Percentiles rank a stretch among this genome's conserved stretches.
Evolutionary conservation across 371 early-diverging fungal species (phyloP).

Genomic region (Phascolomyces articulosus): DNA sequence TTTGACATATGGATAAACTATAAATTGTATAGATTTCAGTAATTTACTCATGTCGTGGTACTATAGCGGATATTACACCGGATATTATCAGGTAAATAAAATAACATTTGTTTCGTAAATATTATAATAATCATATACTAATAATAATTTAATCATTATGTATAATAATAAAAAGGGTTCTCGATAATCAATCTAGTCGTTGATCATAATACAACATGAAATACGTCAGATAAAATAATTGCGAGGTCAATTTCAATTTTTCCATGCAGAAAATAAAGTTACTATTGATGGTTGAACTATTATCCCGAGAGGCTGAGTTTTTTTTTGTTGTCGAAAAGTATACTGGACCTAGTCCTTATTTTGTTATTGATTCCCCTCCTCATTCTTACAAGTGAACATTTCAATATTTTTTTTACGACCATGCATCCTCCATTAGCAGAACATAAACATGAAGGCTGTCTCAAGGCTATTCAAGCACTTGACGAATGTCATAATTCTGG

Average conservation of each 20-base stretch:
- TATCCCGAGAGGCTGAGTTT: background rate
- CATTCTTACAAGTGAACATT: background rate
- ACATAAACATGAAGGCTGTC: slow-evolving; percentile 49
- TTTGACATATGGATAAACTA: too few species aligned
- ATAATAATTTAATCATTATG: background rate
- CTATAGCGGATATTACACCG: slow-evolving; percentile 76
- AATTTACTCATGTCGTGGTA: slow-evolving; percentile 78
- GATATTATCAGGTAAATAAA: slow-evolving; percentile 56
- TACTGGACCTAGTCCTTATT: too few species aligned
- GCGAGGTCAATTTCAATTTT: too few species aligned
- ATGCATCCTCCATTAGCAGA: slow-evolving; percentile 54
- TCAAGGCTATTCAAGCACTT: slow-evolving; percentile 44
- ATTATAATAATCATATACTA: background rate
- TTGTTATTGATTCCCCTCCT: too few species aligned
- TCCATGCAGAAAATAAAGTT: too few species aligned
- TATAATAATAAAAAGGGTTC: background rate
- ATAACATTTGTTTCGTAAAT: background rate
- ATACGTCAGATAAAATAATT: too few species aligned
- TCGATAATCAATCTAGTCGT: too few species aligned
- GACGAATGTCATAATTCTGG: slow-evolving; percentile 47
- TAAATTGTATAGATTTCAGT: slow-evolving; percentile 26
- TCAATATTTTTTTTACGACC: too few species aligned
- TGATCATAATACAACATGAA: too few species aligned
- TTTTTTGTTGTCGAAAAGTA: too few species aligned
- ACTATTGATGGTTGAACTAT: background rate